Evolutionary conservation across 164 flowering plant genomes (phyloP).

Genomic region (Vitis riparia): DNA sequence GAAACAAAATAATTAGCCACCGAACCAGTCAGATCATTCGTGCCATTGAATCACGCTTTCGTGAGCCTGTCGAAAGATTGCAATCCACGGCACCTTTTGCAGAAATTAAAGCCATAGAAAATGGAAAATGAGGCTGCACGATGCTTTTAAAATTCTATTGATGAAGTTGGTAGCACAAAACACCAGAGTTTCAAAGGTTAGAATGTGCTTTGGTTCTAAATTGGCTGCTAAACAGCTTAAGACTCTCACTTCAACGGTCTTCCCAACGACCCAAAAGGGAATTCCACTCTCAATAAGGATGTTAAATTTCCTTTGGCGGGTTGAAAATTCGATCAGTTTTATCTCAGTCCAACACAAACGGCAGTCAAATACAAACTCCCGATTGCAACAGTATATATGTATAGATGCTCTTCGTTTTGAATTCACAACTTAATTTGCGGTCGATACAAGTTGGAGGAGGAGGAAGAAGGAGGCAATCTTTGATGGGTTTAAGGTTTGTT

Average conservation of each 20-base stretch:
- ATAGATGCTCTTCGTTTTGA: background rate
- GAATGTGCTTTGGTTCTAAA: conserved; percentile 5
- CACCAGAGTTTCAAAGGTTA: background rate
- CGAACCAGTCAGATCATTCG: too few relatives aligned
- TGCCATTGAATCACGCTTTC: too few relatives aligned
- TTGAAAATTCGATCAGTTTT: background rate
- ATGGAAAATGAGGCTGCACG: background rate
- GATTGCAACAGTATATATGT: background rate
- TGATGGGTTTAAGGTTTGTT: conserved; percentile 1
- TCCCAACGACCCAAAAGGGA: too few relatives aligned
- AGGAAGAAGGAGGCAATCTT: background rate
- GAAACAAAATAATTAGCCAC: too few relatives aligned
- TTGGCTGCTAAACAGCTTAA: conserved; percentile 14
- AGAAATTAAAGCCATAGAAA: background rate
- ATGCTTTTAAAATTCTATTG: too few relatives aligned
- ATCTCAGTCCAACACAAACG: conserved; percentile 4
- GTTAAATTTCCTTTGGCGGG: background rate
- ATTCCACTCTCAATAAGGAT: too few relatives aligned
- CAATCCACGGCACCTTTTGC: too few relatives aligned
- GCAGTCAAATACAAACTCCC: conserved; percentile 1
- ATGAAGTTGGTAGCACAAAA: too few relatives aligned
- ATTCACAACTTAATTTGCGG: too few relatives aligned
- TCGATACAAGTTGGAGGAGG: background rate
- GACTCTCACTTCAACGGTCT: conserved; percentile 1
- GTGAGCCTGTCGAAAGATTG: too few relatives aligned